Conservation (phyloP, 1,139 yeast species). For the Geotrichum citri-aurantii region DNA sequence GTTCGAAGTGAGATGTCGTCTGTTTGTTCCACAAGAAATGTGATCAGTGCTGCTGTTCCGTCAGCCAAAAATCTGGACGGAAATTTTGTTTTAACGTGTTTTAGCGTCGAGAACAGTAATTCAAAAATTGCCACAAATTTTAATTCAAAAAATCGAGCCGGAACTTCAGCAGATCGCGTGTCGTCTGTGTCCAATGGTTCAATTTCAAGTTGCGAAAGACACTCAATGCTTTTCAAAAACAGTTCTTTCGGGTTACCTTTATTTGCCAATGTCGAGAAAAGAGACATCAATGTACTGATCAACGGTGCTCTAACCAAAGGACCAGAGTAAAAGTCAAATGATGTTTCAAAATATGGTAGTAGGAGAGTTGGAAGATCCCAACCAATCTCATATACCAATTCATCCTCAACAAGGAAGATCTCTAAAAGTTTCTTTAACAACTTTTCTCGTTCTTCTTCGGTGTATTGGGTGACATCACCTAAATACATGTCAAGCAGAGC, state of each 20-base stretch:
- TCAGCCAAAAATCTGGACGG: constrained; percentile 75
- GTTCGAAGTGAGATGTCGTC: constrained; percentile 33
- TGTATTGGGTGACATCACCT: constrained; percentile 44
- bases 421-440: constrained; percentile 42
- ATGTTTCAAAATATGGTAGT: constrained; percentile 34
- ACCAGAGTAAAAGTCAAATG: constrained; percentile 28
- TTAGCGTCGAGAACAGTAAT: constrained; percentile 49
- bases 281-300: constrained; percentile 38
- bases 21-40: constrained; percentile 43
- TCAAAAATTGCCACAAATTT: constrained; percentile 62
- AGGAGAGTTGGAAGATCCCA: constrained; percentile 80
- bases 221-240: constrained; percentile 62
- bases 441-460: constrained; percentile 45
- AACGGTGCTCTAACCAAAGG: constrained; percentile 22
- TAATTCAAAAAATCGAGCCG: constrained; percentile 42
- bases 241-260: constrained; percentile 78
- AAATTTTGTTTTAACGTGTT: constrained; percentile 53
- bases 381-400: constrained; percentile 63
- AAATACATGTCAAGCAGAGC: constrained; percentile 63
- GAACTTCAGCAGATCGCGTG: constrained; percentile 14
- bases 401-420: constrained; percentile 37
- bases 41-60: constrained; percentile 52
- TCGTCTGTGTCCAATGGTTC: constrained; percentile 22
- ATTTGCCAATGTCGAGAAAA: constrained; percentile 55
- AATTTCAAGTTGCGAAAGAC: constrained; percentile 41